Evolutionary conservation across 768 basidiomycete species (phyloP).

Genomic region (Arthromyces matolae): DNA sequence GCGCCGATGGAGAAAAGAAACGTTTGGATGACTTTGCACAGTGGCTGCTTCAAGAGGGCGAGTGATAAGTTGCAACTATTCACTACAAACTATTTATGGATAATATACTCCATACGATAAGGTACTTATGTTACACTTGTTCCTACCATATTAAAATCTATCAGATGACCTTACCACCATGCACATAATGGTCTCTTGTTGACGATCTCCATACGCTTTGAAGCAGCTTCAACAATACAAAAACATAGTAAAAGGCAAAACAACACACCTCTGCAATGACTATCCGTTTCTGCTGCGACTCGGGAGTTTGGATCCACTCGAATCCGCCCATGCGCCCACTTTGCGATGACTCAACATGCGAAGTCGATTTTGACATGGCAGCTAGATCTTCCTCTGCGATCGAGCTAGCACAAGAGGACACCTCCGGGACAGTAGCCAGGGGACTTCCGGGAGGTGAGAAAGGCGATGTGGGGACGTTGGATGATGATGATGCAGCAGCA

Average conservation of each 20-base stretch:
- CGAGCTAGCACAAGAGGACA: slow-evolving; percentile 49
- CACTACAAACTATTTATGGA: background rate
- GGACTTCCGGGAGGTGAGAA: slow-evolving; percentile 62
- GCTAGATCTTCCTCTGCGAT: slow-evolving; percentile 69
- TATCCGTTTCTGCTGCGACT: slow-evolving; percentile 44
- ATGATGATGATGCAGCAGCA: slow-evolving; percentile 23
- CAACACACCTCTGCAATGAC: slow-evolving; percentile 67
- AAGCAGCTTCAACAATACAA: background rate
- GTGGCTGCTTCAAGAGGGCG: slow-evolving; percentile 83
- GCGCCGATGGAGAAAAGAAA: slow-evolving; percentile 74
- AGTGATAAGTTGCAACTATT: slow-evolving; percentile 31
- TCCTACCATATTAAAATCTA: slow-evolving; percentile 15
- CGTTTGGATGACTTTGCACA: slow-evolving; percentile 84
- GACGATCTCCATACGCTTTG: slow-evolving; percentile 70
- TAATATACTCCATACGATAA: slow-evolving; percentile 17
- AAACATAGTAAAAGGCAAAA: background rate
- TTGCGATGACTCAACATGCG: slow-evolving; percentile 55
- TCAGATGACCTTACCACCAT: slow-evolving; percentile 57
- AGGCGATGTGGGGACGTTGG: slow-evolving; percentile 37
- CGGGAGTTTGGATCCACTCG: slow-evolving; percentile 45
- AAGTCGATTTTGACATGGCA: slow-evolving; percentile 72
- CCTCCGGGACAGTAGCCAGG: slow-evolving; percentile 54
- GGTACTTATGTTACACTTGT: slow-evolving; percentile 18
- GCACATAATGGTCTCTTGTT: slow-evolving; percentile 65
- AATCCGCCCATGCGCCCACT: slow-evolving; percentile 32